These are phyloP conservation scores for Scleromitrula shiraiana DNA, from an alignment of 2,329 filamentous ascomycete species.

Conservation along the genomic window DNA sequence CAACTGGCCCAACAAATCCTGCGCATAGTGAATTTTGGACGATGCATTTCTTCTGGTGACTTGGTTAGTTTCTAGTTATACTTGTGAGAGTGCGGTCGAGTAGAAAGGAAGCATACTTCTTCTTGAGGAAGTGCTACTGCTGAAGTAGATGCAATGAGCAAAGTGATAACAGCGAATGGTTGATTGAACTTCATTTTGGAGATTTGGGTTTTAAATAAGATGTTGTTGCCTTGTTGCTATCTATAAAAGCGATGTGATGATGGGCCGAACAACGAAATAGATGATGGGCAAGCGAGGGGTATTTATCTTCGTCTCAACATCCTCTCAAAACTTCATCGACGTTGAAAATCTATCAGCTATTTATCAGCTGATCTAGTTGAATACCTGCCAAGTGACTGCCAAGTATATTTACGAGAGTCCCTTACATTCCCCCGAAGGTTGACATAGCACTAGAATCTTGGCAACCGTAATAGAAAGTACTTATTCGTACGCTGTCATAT, in stretches of 20 bases:
- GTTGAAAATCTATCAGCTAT: conserved; percentile 1
- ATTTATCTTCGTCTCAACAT: not conserved
- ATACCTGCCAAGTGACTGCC: conserved; percentile 2
- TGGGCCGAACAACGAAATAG: not conserved
- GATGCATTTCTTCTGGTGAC: not conserved
- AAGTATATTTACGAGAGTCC: conserved; percentile 4
- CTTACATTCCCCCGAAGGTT: not conserved
- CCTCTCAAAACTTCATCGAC: not conserved
- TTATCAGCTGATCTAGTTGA: conserved; percentile 3
- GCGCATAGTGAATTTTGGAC: not conserved
- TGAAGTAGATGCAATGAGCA: not conserved
- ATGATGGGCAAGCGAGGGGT: too few relatives aligned
- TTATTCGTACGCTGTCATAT: too few relatives aligned
- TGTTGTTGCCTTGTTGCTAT: too few relatives aligned
- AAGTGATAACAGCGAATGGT: not conserved
- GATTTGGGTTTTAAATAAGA: not conserved
- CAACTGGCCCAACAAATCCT: conserved; percentile 1
- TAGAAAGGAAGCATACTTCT: not conserved
- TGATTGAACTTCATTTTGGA: conserved; percentile 7
- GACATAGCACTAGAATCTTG: not conserved
- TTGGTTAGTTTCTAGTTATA: not conserved
- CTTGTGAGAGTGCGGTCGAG: too few relatives aligned
- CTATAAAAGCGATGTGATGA: not conserved
- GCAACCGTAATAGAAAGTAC: too few relatives aligned
- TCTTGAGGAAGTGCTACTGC: not conserved